Base-by-base conservation (phyloP, 2,329 filamentous ascomycete genomes). In the Neonectria faginata region DNA sequence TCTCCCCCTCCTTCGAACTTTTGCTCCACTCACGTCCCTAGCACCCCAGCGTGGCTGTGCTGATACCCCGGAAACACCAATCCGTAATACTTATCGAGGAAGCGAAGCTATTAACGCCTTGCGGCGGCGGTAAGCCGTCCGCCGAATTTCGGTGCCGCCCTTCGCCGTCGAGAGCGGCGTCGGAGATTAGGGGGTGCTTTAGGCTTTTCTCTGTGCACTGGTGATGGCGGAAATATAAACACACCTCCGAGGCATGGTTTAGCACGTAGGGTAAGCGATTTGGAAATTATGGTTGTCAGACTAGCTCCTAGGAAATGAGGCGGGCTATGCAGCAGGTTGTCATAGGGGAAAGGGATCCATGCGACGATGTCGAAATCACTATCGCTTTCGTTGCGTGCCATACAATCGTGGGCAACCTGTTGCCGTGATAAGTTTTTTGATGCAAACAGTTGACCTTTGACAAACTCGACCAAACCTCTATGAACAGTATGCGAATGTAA, bases 11-110 rank as follows among this genome's bases (percentile, higher is more conserved):
- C 11, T 14, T 61, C 27, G 10, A 36, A 36, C 27, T n/a, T 29
- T 25, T 25, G 25, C 52, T 56, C 53, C 59, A 57, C 58, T 31
- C 27, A 16, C 10, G 33, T 42, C 33, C 25, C 25, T 16, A 18
- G 12, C 25, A 25, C 25, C 25, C 39, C 18, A 62, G 44, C 27
- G 59, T 62, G 59, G 59, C 59, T 62, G 53, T 62, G 59, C 59
- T 20, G 22, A 16, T 18, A 20, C 22, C 29, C 27, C 31, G 45
- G 45, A n/a, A 8, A 36, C 12, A 16, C 59, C 52, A 62, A 62
- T 62, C 52, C 45, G 20, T 18, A 27, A 36, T 33, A 50, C 57
- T 42, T 51, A 42, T 44, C 39, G 20, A 55, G 48, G 22, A 39
- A 41, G 12, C 54, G n/a, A 41, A 41, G 27, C 27, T 42, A 33